These are phyloP conservation scores for Spongospora subterranea DNA, from an alignment of 208 protist species.

Conservation along the genomic window DNA sequence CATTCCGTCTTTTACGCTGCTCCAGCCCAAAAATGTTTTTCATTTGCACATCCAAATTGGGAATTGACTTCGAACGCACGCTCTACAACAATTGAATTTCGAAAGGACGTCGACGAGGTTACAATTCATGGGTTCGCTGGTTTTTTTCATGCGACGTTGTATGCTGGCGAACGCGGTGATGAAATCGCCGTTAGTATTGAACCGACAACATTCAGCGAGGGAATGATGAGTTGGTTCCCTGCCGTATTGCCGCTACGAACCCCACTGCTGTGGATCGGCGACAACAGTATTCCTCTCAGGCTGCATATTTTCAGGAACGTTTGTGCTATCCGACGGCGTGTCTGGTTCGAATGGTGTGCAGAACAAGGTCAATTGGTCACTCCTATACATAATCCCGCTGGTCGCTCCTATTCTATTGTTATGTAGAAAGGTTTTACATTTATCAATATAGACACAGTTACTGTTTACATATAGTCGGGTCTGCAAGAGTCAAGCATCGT, in stretches of 20 bases:
- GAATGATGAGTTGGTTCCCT: constrained; percentile 90
- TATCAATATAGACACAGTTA: too few relatives aligned
- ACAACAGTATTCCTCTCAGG: background rate
- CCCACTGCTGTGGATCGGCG: constrained; percentile 59
- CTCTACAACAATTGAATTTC: background rate
- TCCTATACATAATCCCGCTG: constrained; percentile 81
- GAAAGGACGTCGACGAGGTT: constrained; percentile 64
- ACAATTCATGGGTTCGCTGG: constrained; percentile 84
- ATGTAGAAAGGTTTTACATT: too few relatives aligned
- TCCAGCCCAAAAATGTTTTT: background rate
- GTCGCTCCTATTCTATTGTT: constrained; percentile 81
- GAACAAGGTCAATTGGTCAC: constrained; percentile 59
- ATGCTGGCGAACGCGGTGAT: background rate
- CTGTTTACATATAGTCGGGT: too few relatives aligned
- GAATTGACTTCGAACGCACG: background rate
- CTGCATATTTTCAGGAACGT: constrained; percentile 68
- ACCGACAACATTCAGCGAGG: constrained; percentile 75
- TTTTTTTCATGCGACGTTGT: constrained; percentile 80
- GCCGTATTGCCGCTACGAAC: constrained; percentile 79
- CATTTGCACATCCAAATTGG: background rate
- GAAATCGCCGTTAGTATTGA: constrained; percentile 66
- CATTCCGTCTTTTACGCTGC: background rate
- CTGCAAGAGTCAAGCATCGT: too few relatives aligned
- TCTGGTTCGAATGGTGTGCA: constrained; percentile 89
- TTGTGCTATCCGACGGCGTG: constrained; percentile 62